phyloP scores from a whole-genome alignment of 73 alveolate genomes.

The Tetrahymena malaccensis region DNA sequence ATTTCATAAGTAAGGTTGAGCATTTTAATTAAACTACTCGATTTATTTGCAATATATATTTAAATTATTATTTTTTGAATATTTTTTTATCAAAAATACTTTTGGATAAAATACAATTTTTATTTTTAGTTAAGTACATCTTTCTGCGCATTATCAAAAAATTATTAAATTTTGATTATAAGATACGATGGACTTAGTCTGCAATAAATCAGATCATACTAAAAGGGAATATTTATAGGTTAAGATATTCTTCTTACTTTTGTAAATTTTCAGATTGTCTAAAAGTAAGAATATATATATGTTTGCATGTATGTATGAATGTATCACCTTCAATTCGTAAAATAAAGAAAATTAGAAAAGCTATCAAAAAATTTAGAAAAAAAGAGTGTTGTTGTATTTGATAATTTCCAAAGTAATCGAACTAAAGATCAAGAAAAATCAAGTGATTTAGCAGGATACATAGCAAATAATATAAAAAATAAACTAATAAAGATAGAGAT shows the following conservation, averaged over 20 bases:
- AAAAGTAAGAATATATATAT: not conserved
- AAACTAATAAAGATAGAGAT: not conserved
- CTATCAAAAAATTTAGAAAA: not conserved
- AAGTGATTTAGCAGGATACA: not conserved
- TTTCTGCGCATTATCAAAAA: too few species aligned
- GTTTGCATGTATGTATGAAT: not conserved
- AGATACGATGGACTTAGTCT: not conserved
- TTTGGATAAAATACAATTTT: not conserved
- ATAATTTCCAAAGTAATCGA: not conserved
- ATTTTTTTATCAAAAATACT: not conserved
- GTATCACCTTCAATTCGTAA: not conserved
- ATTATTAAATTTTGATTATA: too few species aligned
- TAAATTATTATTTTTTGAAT: too few species aligned
- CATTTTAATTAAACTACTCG: too few species aligned
- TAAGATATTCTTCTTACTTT: not conserved
- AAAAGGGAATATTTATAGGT: not conserved
- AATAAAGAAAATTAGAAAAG: not conserved
- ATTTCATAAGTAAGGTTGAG: too few species aligned
- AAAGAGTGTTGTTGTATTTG: not conserved
- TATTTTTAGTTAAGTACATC: not conserved
- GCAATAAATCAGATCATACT: not conserved
- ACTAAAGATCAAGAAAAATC: not conserved
- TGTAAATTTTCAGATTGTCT: not conserved
- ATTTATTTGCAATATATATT: too few species aligned
- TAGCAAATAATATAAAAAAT: not conserved